Conservation (phyloP, 805 yeast genomes). For the Priceomyces melissophilus region DNA sequence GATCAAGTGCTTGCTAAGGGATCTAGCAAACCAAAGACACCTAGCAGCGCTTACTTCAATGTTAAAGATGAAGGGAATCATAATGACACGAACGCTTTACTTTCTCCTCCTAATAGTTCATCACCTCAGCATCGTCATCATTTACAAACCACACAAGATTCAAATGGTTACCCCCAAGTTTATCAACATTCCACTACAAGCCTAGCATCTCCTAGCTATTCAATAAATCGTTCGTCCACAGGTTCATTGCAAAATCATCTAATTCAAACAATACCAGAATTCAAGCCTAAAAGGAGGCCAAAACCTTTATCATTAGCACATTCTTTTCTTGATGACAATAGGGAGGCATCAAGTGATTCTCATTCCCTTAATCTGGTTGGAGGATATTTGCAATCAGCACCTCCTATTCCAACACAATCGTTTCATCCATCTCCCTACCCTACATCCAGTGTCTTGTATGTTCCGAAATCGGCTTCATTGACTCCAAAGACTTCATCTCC, state of each 20-base stretch:
- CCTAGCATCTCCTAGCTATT: too few species aligned
- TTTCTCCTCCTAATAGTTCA: slow-evolving; percentile 24
- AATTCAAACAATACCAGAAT: slow-evolving; percentile 12
- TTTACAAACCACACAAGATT: background rate
- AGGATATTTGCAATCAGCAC: slow-evolving; percentile 20
- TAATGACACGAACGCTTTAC: slow-evolving; percentile 8
- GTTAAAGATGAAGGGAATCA: background rate
- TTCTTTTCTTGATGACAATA: slow-evolving; percentile 22
- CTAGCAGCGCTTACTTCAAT: slow-evolving; percentile 8
- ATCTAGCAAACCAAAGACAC: slow-evolving; percentile 9
- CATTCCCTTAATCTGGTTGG: background rate
- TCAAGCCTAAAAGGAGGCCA: slow-evolving; percentile 39
- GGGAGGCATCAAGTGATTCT: background rate
- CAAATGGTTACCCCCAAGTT: too few species aligned
- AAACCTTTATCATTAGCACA: slow-evolving; percentile 36
- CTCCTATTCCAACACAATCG: slow-evolving; percentile 17
- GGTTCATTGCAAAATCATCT: slow-evolving; percentile 4
- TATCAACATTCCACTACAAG: too few species aligned
- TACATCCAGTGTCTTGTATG: slow-evolving; percentile 2
- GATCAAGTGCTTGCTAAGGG: slow-evolving; percentile 1
- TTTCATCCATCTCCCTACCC: slow-evolving; percentile 3
- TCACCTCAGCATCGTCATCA: slow-evolving; percentile 6
- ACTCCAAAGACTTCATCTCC: slow-evolving; percentile 35
- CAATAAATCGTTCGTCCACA: background rate
- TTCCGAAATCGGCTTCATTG: slow-evolving; percentile 19